Evolutionary conservation across 2,329 filamentous ascomycete genomes (phyloP).

Genomic region (Aspergillus intermedius): DNA sequence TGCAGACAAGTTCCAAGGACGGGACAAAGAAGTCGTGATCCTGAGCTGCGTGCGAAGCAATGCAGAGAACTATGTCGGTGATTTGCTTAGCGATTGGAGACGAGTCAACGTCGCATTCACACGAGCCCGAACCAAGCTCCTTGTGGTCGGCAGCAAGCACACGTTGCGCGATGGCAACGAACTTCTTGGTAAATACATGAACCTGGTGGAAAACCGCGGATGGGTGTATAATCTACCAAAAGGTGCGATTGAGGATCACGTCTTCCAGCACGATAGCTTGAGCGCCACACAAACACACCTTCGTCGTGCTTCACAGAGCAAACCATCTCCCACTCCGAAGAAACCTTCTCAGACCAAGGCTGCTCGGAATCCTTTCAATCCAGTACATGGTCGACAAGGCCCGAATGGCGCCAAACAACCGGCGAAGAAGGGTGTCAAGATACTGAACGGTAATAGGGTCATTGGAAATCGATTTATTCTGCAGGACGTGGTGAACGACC

Average conservation of each 20-base stretch:
- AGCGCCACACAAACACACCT: conserved; percentile 15
- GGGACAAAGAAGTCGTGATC: conserved; percentile 89
- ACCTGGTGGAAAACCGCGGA: conserved; percentile 65
- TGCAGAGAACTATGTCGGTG: conserved; percentile 73
- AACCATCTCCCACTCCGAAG: conserved; percentile 22
- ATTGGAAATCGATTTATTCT: conserved; percentile 63
- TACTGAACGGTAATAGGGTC: conserved; percentile 45
- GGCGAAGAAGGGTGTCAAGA: conserved; percentile 55
- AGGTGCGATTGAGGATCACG: conserved; percentile 60
- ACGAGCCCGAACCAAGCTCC: conserved; percentile 80
- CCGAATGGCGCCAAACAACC: conserved; percentile 43
- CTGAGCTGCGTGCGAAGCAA: conserved; percentile 86
- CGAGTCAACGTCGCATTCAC: conserved; percentile 95
- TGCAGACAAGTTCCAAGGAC: conserved; percentile 90
- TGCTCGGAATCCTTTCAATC: conserved; percentile 24
- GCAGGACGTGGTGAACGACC: conserved; percentile 70
- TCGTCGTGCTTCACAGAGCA: conserved; percentile 10
- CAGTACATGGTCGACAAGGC: conserved; percentile 21
- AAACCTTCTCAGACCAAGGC: conserved; percentile 20
- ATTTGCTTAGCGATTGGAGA: conserved; percentile 83
- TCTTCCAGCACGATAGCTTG: conserved; percentile 50
- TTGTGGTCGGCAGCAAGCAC: conserved; percentile 74
- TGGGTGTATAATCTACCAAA: conserved; percentile 72
- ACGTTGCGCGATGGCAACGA: conserved; percentile 66
- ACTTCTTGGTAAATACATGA: conserved; percentile 69